A percentile compares a stretch with the other conserved stretches of the same genome.
These are phyloP conservation scores for Solanum chacoense DNA, from an alignment of 305 asterid species.

Conservation along the genomic window DNA sequence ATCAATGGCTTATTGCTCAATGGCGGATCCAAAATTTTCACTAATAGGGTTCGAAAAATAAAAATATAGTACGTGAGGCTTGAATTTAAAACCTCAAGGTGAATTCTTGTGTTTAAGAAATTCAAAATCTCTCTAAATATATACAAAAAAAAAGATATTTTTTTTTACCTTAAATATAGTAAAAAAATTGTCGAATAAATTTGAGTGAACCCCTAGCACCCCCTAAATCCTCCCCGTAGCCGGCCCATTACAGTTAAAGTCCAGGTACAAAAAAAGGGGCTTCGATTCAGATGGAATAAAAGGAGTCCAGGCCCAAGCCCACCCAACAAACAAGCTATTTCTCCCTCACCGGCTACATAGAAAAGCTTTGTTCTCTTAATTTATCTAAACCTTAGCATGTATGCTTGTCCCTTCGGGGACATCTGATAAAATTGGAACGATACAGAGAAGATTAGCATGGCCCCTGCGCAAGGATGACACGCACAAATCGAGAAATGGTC, in stretches of 20 bases:
- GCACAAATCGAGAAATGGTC: conserved; percentile 15
- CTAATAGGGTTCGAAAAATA: background rate
- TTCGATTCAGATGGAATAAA: background rate
- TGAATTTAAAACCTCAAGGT: too few relatives aligned
- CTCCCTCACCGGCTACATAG: background rate
- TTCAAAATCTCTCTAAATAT: too few relatives aligned
- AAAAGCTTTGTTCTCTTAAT: background rate
- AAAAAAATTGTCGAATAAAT: too few relatives aligned
- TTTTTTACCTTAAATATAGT: background rate
- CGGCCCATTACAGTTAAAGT: background rate
- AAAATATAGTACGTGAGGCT: too few relatives aligned
- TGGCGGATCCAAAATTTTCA: background rate
- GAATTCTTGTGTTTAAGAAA: background rate
- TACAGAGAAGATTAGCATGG: conserved; percentile 38
- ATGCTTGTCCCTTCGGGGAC: conserved; percentile 12
- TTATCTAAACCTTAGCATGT: background rate
- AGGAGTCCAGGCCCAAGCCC: background rate
- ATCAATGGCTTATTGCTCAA: too few relatives aligned
- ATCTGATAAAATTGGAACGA: conserved; percentile 32
- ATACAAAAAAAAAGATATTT: too few relatives aligned
- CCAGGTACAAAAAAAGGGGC: background rate
- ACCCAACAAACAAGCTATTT: too few relatives aligned
- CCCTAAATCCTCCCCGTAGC: background rate
- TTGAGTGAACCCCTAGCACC: background rate
- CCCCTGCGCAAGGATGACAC: conserved; percentile 29